Conservation (phyloP, 1,139 yeast species). For the Candida sojae region DNA sequence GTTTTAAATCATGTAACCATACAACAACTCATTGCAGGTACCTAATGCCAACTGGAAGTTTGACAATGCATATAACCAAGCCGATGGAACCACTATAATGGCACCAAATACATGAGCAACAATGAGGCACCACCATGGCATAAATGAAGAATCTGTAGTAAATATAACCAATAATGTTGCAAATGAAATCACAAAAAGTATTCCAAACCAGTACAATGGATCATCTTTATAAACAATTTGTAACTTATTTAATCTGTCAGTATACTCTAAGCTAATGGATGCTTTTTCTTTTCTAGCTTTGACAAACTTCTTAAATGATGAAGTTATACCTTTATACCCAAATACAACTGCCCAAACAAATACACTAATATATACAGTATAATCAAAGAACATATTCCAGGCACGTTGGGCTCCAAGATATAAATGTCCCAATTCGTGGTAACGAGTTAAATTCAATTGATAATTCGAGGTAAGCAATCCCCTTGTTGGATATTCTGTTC, state of each 20-base stretch:
- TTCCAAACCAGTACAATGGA: constrained; percentile 44
- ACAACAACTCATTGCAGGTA: constrained; percentile 50
- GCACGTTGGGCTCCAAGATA: constrained; percentile 47
- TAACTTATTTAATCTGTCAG: constrained; percentile 44
- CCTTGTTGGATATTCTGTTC: constrained; percentile 38
- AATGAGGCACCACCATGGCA: constrained; percentile 52
- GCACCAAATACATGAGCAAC: constrained; percentile 46
- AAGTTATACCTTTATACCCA: constrained; percentile 27
- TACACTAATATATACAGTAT: constrained; percentile 52
- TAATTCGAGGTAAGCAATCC: constrained; percentile 34
- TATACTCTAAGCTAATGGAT: constrained; percentile 17
- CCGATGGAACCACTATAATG: constrained; percentile 49
- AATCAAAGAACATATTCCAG: constrained; percentile 54
- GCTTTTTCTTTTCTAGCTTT: constrained; percentile 10
- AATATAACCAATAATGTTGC: constrained; percentile 35
- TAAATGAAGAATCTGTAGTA: constrained; percentile 39
- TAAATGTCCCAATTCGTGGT: constrained; percentile 38
- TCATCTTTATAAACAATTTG: constrained; percentile 41
- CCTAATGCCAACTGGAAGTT: constrained; percentile 56
- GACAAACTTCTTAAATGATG: constrained; percentile 17
- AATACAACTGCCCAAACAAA: constrained; percentile 47
- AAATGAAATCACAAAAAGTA: constrained; percentile 36
- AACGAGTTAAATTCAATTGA: constrained; percentile 40
- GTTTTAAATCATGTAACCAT: constrained; percentile 47
- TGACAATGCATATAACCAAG: constrained; percentile 53